Conservation (phyloP, 2,329 filamentous ascomycete species). For the Alternaria solani region DNA sequence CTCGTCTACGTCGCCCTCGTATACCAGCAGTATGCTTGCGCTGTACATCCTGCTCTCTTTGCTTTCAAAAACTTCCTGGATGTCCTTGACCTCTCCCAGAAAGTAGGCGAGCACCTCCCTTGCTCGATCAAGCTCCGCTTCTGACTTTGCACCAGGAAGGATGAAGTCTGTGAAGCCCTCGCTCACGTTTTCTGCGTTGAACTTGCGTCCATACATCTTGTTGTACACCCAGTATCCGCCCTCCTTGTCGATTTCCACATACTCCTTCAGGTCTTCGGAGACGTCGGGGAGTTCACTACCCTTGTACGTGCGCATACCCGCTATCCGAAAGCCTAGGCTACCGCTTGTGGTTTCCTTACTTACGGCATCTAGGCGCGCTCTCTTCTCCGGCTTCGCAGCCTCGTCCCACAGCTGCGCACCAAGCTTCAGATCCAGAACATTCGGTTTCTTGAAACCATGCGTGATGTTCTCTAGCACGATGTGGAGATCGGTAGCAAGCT, state of each 20-base stretch:
- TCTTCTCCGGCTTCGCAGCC: constrained; percentile 65
- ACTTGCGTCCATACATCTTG: constrained; percentile 70
- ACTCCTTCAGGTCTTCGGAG: constrained; percentile 40
- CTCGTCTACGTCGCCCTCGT: constrained; percentile 68
- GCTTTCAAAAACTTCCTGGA: constrained; percentile 64
- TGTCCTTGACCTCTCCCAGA: constrained; percentile 60
- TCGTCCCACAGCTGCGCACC: constrained; percentile 88
- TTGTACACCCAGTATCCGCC: constrained; percentile 68
- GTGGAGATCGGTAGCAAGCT: constrained; percentile 76
- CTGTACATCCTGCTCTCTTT: constrained; percentile 74
- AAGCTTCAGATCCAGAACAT: constrained; percentile 93
- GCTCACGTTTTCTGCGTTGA: constrained; percentile 62
- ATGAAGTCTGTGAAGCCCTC: constrained; percentile 68
- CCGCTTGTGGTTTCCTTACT: constrained; percentile 66
- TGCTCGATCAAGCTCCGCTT: constrained; percentile 47
- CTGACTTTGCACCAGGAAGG: constrained; percentile 45
- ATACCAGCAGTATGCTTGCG: constrained; percentile 70
- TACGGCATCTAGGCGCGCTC: constrained; percentile 66
- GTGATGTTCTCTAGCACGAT: constrained; percentile 88
- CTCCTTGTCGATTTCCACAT: constrained; percentile 53
- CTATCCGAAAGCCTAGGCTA: constrained; percentile 69
- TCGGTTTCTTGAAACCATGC: constrained; percentile 80
- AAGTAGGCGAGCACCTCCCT: constrained; percentile 57
- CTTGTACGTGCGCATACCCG: constrained; percentile 69
- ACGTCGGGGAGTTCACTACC: constrained; percentile 34